These are phyloP conservation scores for Lomentospora prolificans DNA, from an alignment of 2,329 filamentous ascomycete genomes.

Conservation along the genomic window DNA sequence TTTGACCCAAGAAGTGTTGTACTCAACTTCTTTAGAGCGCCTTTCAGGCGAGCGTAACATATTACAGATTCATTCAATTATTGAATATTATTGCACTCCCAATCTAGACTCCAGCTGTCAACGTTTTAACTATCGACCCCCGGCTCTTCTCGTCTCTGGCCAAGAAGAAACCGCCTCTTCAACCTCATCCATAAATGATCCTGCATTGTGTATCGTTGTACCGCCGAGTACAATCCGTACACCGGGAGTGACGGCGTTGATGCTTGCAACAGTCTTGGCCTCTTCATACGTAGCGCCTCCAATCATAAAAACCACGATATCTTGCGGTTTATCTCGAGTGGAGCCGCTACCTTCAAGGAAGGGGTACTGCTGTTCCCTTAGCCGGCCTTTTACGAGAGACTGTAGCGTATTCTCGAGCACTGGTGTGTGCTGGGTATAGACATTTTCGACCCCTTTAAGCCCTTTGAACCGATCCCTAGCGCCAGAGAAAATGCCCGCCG, in stretches of 20 bases:
- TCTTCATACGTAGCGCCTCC: conserved; percentile 95
- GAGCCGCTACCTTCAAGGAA: conserved; percentile 83
- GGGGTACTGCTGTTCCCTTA: conserved; percentile 81
- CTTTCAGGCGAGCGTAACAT: no score
- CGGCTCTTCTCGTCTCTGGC: conserved; percentile 53
- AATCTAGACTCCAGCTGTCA: background rate
- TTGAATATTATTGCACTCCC: no score
- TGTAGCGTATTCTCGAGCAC: conserved; percentile 79
- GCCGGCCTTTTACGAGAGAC: conserved; percentile 81
- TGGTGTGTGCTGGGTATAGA: conserved; percentile 95
- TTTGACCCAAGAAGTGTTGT: no score
- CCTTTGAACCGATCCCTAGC: conserved; percentile 85
- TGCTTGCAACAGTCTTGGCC: conserved; percentile 87
- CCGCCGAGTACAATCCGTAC: conserved; percentile 83
- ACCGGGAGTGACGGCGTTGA: conserved; percentile 85
- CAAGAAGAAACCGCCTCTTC: conserved; percentile 79
- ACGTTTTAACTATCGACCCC: conserved; percentile 15
- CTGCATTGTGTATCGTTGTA: conserved; percentile 79
- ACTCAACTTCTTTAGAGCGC: no score
- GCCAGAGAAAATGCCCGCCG: conserved; percentile 80
- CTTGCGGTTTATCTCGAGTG: conserved; percentile 91
- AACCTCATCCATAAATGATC: conserved; percentile 81
- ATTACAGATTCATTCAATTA: no score
- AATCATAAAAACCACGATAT: conserved; percentile 89
- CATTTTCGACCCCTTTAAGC: conserved; percentile 94